These are phyloP conservation scores for Scleroderma bovista DNA, from an alignment of 768 basidiomycete genomes.

Conservation along the genomic window DNA sequence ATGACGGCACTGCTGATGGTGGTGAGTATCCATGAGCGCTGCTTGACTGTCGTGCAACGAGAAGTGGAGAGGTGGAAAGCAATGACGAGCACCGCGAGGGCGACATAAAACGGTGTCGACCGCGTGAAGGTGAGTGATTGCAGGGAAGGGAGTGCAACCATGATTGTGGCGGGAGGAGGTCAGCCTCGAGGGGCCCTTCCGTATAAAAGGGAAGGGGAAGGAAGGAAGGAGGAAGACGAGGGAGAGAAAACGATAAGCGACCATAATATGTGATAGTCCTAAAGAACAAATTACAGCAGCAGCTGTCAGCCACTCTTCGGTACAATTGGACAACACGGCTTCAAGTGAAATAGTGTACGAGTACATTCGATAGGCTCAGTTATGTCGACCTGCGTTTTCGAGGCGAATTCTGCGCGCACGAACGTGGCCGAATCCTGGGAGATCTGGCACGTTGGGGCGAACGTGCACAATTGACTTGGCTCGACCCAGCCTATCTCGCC, in stretches of 20 bases:
- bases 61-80: slow-evolving; percentile 21
- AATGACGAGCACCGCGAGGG: neutral
- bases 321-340: too few species aligned
- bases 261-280: neutral
- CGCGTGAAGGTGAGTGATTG: neutral
- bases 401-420: neutral
- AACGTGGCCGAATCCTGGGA: neutral
- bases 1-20: slow-evolving; percentile 35
- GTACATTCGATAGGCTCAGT: neutral
- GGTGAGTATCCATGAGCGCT: slow-evolving; percentile 46
- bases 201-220: neutral
- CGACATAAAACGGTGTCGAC: neutral
- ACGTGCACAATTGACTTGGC: neutral
- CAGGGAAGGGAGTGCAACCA: neutral
- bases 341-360: neutral
- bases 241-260: neutral
- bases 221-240: neutral
- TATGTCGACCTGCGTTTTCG: neutral
- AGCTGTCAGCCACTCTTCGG: neutral
- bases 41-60: slow-evolving; percentile 31
- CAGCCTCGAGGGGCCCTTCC: neutral
- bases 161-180: neutral
- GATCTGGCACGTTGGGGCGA: neutral
- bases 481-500: neutral
- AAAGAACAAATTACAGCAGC: neutral